Base-by-base conservation (phyloP, 805 yeast genomes). In the Zygotorulaspora sp. region DNA sequence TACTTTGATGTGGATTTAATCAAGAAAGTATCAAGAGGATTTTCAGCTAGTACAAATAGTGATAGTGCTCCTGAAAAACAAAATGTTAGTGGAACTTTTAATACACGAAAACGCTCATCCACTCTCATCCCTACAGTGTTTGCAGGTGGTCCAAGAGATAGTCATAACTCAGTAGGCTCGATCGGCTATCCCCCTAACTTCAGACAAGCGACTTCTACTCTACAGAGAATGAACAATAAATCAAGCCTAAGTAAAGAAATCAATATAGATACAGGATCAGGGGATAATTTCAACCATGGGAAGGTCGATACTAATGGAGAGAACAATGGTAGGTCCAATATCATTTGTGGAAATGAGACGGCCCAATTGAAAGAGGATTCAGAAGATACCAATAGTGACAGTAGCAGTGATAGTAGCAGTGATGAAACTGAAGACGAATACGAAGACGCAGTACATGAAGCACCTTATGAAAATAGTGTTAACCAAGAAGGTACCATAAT, bases 1-100 rank as follows among this genome's bases (percentile, higher is more conserved):
- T 71, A 71, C 47, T 58, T 79, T 55, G 84, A 80, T 57, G 48
- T 75, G 27, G 67, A 71, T 0, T 55, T 79, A 20, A 59, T 80
- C 49, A 70, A 72, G 53, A 72, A 73, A 38, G 68, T 75, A 2
- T 60, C 70, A 15, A 65, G 62, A 40, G 62, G 58, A 13, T 37
- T 47, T 21, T 55, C 59, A 6, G 29, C 45, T 1, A 51, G 55
- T 14, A 54, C 61, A 6, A 41, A 41, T 24, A 56, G 53, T 9
- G 60, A 46, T n/a, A 48, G 48, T 10, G 55, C 43, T 1, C 35
- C 30, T 19, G 42, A 40, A 7, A 33, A 36, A 26, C 25, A 22
- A 4, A 33, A 39, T 12, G 16, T 26, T n/a, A 26, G 26, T 6
- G 40, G 31, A 3, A 26, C 39, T 8, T 10, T 25, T n/a, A 19